Percentiles rank a stretch among this genome's conserved stretches.
Conservation (phyloP, 495 filamentous ascomycete genomes). For the Xylaria acuta region DNA sequence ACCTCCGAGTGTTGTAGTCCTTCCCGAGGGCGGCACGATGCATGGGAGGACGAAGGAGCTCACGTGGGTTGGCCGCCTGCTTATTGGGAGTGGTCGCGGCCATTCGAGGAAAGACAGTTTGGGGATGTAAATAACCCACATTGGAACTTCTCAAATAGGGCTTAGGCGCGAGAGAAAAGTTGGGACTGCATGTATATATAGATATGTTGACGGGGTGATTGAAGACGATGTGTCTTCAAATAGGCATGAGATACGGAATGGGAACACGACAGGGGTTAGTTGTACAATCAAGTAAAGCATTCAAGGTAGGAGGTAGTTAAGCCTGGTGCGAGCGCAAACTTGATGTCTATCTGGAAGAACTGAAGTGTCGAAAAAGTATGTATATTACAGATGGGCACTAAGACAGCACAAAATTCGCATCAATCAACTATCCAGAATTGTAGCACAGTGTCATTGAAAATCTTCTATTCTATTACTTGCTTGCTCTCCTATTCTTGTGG, state of each 20-base stretch:
- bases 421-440: background rate
- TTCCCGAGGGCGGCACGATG: conserved; percentile 46
- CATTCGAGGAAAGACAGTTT: conserved; percentile 26
- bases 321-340: background rate
- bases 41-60: conserved; percentile 26
- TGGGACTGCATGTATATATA: background rate
- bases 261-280: background rate
- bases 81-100: conserved; percentile 26
- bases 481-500: background rate
- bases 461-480: background rate
- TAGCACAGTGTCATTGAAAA: background rate
- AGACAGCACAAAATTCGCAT: background rate
- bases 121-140: background rate
- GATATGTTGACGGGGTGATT: background rate
- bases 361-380: background rate
- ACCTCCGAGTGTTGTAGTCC: conserved; percentile 22
- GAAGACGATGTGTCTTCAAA: background rate
- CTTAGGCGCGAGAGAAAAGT: background rate
- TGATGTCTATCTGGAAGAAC: background rate
- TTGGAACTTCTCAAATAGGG: background rate
- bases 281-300: background rate
- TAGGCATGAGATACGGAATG: background rate
- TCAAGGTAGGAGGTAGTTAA: background rate
- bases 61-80: conserved; percentile 34
- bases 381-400: background rate